phyloP scores from a whole-genome alignment of 495 filamentous ascomycete genomes.

The Parmelia sp. region DNA sequence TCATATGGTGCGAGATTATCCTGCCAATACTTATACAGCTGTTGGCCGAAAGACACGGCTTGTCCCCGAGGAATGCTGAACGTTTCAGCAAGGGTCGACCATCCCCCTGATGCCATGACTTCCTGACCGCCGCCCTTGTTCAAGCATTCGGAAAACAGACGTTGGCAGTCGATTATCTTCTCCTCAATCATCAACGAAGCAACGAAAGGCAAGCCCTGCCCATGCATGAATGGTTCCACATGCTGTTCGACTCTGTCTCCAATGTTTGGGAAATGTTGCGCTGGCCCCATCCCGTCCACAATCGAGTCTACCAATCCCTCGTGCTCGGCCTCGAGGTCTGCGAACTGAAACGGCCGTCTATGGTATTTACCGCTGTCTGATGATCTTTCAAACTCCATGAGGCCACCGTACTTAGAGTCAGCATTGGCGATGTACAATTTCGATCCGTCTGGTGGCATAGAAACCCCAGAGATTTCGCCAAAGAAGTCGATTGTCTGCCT shows the following conservation, averaged over 20 bases:
- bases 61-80: background rate
- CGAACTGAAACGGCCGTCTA: slow-evolving; percentile 3
- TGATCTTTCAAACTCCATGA: slow-evolving; percentile 61
- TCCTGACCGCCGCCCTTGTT: background rate
- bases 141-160: background rate
- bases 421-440: slow-evolving; percentile 67
- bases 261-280: background rate
- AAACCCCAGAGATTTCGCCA: slow-evolving; percentile 74
- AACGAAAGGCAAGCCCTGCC: background rate
- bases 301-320: background rate
- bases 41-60: background rate
- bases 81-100: background rate
- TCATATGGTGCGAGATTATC: too few relatives aligned
- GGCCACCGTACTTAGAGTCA: slow-evolving; percentile 69
- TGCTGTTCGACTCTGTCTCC: background rate
- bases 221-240: background rate
- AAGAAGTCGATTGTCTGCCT: slow-evolving; percentile 80
- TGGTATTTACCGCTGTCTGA: background rate
- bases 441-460: slow-evolving; percentile 64
- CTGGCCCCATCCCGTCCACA: background rate
- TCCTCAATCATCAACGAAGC: background rate
- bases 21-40: background rate
- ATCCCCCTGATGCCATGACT: background rate
- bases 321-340: background rate
- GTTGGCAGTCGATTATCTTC: background rate